Percentiles rank a stretch among this genome's conserved stretches.
Conservation (phyloP, 1,284 basidiomycete species). For the Puccinia hordei region DNA sequence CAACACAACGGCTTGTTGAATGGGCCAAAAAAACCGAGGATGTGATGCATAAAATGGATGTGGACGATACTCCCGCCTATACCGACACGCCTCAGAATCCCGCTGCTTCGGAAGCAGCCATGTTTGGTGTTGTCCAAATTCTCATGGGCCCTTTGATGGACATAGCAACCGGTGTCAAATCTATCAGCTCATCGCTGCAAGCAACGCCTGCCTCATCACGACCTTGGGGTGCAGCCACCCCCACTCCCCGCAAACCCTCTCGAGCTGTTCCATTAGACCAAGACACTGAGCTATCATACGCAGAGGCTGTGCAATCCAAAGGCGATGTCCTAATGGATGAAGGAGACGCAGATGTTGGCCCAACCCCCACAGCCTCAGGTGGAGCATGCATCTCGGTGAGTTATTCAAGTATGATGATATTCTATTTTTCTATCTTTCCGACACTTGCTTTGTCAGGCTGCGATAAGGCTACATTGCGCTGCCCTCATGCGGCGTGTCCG, state of each 20-base stretch:
- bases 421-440: too few species aligned
- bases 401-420: too few species aligned
- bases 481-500: background rate
- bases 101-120: background rate
- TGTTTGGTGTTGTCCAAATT: background rate
- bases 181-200: conserved; percentile 2
- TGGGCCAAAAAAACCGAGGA: background rate
- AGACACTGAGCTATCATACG: too few species aligned
- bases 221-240: too few species aligned
- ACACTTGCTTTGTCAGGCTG: conserved; percentile 15
- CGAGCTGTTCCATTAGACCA: background rate
- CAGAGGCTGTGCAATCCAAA: too few species aligned
- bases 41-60: conserved; percentile 1
- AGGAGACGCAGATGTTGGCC: too few species aligned
- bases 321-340: too few species aligned
- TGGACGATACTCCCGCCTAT: background rate
- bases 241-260: background rate
- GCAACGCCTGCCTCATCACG: conserved; percentile 20
- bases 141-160: background rate
- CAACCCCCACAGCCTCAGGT: too few species aligned
- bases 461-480: conserved; percentile 12
- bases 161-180: conserved; percentile 11
- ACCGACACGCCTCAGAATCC: background rate
- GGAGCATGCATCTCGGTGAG: too few species aligned
- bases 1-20: background rate